Conservation (phyloP, 1,284 basidiomycete species). For the Ganoderma lucidum region DNA sequence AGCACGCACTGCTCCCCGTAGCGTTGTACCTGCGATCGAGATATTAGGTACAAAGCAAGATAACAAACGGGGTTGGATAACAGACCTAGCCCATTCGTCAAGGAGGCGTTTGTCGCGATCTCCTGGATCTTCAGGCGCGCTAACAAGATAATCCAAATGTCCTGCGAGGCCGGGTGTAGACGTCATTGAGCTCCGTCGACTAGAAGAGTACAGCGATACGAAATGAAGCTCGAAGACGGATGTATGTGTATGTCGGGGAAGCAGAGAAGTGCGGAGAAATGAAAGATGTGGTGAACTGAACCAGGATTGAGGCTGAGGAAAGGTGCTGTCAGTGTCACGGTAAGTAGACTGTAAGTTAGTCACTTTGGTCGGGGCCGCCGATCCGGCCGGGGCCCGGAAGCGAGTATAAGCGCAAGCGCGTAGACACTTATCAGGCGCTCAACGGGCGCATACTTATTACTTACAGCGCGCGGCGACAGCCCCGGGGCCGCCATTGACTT, state of each 20-base stretch:
- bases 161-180: conserved; percentile 16
- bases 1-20: conserved; percentile 20
- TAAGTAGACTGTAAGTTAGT: background rate
- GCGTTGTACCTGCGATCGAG: conserved; percentile 19
- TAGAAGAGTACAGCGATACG: background rate
- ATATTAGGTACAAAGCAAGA: conserved; percentile 10
- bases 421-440: background rate
- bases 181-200: conserved; percentile 27
- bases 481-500: background rate
- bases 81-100: conserved; percentile 48
- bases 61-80: conserved; percentile 4
- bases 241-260: background rate
- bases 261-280: background rate
- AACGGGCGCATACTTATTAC: background rate
- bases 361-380: background rate
- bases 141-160: conserved; percentile 44
- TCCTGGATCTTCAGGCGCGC: conserved; percentile 38
- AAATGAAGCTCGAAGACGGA: background rate
- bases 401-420: background rate
- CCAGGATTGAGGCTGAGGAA: too few relatives aligned
- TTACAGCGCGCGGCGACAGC: too few relatives aligned
- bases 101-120: conserved; percentile 43
- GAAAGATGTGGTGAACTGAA: background rate
- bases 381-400: background rate
- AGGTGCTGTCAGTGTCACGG: too few relatives aligned